Evolutionary conservation across 2,329 filamentous ascomycete genomes (phyloP).

Genomic region (Aspergillus versicolor): DNA sequence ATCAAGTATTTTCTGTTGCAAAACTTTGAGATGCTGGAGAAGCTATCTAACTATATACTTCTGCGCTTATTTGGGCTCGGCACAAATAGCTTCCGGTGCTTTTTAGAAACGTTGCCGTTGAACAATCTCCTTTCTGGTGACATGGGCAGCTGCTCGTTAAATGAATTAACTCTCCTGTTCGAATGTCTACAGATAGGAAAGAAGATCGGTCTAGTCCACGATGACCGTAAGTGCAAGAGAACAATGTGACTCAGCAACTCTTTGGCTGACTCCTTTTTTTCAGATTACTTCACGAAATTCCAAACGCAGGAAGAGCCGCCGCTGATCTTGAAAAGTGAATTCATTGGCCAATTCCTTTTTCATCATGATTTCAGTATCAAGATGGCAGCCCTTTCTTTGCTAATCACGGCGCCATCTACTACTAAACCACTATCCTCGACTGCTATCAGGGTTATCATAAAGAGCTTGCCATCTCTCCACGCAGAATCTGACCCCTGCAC

Average conservation of each 20-base stretch:
- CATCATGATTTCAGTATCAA: conserved; percentile 64
- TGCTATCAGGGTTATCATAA: conserved; percentile 62
- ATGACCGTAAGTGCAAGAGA: conserved; percentile 53
- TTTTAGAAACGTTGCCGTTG: conserved; percentile 60
- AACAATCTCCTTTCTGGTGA: conserved; percentile 49
- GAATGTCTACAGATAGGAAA: conserved; percentile 70
- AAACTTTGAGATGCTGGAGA: conserved; percentile 36
- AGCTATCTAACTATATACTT: conserved; percentile 37
- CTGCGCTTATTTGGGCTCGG: conserved; percentile 36
- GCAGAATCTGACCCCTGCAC: conserved; percentile 84
- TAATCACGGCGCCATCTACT: conserved; percentile 72
- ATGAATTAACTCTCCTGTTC: conserved; percentile 61
- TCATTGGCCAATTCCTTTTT: conserved; percentile 39
- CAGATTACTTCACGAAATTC: conserved; percentile 30
- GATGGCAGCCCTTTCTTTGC: conserved; percentile 75
- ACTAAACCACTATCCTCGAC: conserved; percentile 68
- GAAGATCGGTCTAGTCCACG: conserved; percentile 67
- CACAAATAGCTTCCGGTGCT: conserved; percentile 38
- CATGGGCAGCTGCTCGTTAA: conserved; percentile 48
- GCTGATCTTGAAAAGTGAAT: conserved; percentile 35
- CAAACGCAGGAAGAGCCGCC: conserved; percentile 14
- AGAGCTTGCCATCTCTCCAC: conserved; percentile 69
- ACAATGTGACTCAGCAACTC: conserved; percentile 6
- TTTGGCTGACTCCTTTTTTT: background rate
- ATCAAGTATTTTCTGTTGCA: conserved; percentile 37